A percentile compares a stretch with the other conserved stretches of the same genome.
phyloP scores from a whole-genome alignment of 2,329 filamentous ascomycete genomes.

The Corniculantispora saksenae region DNA sequence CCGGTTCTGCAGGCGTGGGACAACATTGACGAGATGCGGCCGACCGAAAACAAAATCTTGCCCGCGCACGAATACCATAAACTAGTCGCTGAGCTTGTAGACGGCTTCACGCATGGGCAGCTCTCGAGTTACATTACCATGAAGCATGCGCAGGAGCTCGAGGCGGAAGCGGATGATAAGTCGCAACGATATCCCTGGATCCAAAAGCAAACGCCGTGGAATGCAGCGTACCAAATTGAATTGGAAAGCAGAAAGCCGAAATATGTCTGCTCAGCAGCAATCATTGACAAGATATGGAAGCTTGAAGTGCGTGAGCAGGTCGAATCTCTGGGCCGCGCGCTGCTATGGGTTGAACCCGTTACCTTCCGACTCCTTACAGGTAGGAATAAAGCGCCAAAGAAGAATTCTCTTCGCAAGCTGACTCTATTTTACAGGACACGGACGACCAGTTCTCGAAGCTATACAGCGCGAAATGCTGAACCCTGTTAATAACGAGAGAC shows the following conservation, averaged over 20 bases:
- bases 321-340: slow-evolving; percentile 5
- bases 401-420: not conserved
- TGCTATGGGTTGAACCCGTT: slow-evolving; percentile 10
- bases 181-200: slow-evolving; percentile 9
- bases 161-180: not conserved
- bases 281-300: slow-evolving; percentile 17
- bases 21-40: slow-evolving; percentile 53
- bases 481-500: slow-evolving; percentile 32
- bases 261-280: not conserved
- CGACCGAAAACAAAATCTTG: slow-evolving; percentile 40
- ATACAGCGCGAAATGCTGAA: slow-evolving; percentile 35
- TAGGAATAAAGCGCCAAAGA: not conserved
- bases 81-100: slow-evolving; percentile 39
- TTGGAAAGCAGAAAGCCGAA: slow-evolving; percentile 11
- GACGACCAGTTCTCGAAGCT: slow-evolving; percentile 29
- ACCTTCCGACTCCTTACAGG: slow-evolving; percentile 13
- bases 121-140: slow-evolving; percentile 43
- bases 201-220: slow-evolving; percentile 8
- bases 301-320: slow-evolving; percentile 14
- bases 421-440: slow-evolving; percentile 21
- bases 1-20: slow-evolving; percentile 38
- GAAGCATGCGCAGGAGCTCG: slow-evolving; percentile 12
- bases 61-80: slow-evolving; percentile 42
- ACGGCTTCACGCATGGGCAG: slow-evolving; percentile 51
- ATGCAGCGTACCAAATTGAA: slow-evolving; percentile 9